These are phyloP conservation scores for Xerocomus amazonicus DNA, from an alignment of 1,284 basidiomycete species.

Conservation along the genomic window DNA sequence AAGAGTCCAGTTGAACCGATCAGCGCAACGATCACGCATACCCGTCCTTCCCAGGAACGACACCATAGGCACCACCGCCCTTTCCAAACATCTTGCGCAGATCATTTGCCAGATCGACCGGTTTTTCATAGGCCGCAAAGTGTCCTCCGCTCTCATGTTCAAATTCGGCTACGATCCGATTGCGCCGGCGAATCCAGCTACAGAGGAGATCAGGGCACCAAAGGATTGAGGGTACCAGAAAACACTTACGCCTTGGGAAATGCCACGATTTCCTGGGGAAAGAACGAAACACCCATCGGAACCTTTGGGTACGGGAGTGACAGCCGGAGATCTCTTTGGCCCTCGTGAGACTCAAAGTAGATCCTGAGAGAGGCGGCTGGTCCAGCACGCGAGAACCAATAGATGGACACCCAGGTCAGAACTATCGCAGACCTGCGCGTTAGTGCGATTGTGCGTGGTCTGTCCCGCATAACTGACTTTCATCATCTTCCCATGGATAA, in stretches of 20 bases:
- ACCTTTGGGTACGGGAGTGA: conserved; percentile 24
- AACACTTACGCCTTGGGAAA: conserved; percentile 38
- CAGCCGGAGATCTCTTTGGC: background rate
- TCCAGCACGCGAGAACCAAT: conserved; percentile 55
- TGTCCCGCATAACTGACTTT: conserved; percentile 31
- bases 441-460: background rate
- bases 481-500: conserved; percentile 51
- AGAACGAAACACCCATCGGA: conserved; percentile 47
- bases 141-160: conserved; percentile 40
- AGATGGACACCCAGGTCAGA: conserved; percentile 56
- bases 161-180: conserved; percentile 23
- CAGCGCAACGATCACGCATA: conserved; percentile 15
- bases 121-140: conserved; percentile 40
- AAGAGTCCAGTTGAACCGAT: too few relatives aligned
- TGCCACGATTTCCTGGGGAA: conserved; percentile 42
- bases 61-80: conserved; percentile 36
- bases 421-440: conserved; percentile 32
- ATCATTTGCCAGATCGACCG: conserved; percentile 35
- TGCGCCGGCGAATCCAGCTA: conserved; percentile 24
- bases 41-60: conserved; percentile 33
- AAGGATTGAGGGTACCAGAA: background rate
- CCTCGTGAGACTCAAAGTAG: conserved; percentile 42
- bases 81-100: conserved; percentile 44
- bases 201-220: background rate
- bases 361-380: conserved; percentile 54